Base-by-base conservation (phyloP, 495 filamentous ascomycete genomes). In the Trypethelium eluteriae region DNA sequence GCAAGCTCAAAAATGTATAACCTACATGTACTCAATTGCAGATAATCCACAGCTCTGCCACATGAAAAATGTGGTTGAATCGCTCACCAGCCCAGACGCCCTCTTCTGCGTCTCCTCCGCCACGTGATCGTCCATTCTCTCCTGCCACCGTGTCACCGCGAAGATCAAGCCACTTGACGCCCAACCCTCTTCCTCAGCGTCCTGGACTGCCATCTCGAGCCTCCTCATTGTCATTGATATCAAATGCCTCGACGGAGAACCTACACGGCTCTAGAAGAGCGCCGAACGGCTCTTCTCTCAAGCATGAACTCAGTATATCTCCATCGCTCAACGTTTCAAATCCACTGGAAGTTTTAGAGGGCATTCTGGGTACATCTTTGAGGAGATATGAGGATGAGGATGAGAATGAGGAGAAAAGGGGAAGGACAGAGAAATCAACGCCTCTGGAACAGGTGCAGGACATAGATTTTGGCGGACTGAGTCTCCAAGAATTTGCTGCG, bases 381-480 rank as follows among this genome's bases (percentile, higher is more conserved):
- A 72, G 74, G 34, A 70, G 70, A 44, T 64, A 69, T 18, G 49
- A 6, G 12, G 35, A 46, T 1, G 36, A 47, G 0, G 46, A 56
- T 1, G 36, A 47, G 6, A 47, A 56, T 32, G 38, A 44, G 16
- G 63, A 76, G 77, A 57, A 74, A 67, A n/a, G 41, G 57, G 16
- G 72, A 36, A 59, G 53, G 14, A 9, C 32, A 68, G 64, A 70
- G 44, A 62, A 67, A 50, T 50, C 71, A 50, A 81, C 76, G 67
- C 84, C 83, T 3, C 35, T 73, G 35, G 76, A 79, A 39, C 72
- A 88, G 18, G 76, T 81, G 9, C 83, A 83, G 53, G 83, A 87
- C n/a, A 86, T 96, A 67, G 86, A 93, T 70, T 98, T 98, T 76
- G 84, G 81, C 12, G 87, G 82, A 2, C 76, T 93, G 47, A 89